Conservation (phyloP, 768 basidiomycete species). For the Myochromella boudieri region DNA sequence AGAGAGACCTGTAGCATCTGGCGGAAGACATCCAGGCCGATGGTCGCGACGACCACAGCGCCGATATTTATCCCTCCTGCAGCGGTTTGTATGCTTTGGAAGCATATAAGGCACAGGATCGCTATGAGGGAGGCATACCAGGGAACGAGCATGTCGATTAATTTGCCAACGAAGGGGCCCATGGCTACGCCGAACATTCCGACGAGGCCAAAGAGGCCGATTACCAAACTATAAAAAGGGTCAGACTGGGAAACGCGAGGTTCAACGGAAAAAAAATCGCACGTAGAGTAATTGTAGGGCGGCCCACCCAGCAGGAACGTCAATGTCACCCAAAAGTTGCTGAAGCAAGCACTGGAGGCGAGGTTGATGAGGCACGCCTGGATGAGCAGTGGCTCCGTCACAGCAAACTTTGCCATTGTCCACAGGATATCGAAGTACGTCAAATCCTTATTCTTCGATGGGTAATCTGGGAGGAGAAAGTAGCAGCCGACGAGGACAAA, state of each 20-base stretch:
- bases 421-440: conserved; percentile 68
- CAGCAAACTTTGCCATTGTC: conserved; percentile 75
- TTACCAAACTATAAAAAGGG: conserved; percentile 40
- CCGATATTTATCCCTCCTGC: conserved; percentile 71
- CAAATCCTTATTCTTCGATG: conserved; percentile 65
- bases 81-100: conserved; percentile 64
- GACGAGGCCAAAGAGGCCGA: conserved; percentile 74
- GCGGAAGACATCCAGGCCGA: conserved; percentile 71
- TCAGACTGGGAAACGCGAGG: no score
- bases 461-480: conserved; percentile 78
- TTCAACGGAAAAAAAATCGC: no score
- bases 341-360: conserved; percentile 58
- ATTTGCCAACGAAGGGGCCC: conserved; percentile 67
- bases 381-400: conserved; percentile 78
- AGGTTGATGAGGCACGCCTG: conserved; percentile 66
- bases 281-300: conserved; percentile 78
- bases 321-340: conserved; percentile 69
- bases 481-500: conserved; percentile 60
- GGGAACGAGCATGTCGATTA: conserved; percentile 69
- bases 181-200: conserved; percentile 70
- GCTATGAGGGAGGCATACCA: conserved; percentile 75
- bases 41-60: conserved; percentile 66
- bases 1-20: conserved; percentile 73
- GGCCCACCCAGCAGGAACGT: conserved; percentile 80
- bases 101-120: conserved; percentile 43